Percentiles rank a stretch among this genome's conserved stretches.
Conservation (phyloP, 371 early-diverging fungal genomes). For the Cokeromyces recurvatus region DNA sequence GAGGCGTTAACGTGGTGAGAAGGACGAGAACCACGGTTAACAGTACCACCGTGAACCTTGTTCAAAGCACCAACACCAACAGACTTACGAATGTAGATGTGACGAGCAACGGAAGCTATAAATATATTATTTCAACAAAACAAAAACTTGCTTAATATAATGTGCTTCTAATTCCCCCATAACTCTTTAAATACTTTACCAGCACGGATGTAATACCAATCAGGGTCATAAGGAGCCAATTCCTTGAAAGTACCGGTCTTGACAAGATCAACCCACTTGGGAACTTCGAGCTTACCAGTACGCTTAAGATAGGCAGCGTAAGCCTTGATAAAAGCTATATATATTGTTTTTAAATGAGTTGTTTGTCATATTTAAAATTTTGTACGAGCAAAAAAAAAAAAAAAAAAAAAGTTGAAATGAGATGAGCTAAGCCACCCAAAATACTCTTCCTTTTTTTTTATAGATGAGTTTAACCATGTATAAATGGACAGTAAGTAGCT, state of each 20-base stretch:
- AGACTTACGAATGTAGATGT: constrained; percentile 93
- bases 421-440: constrained; percentile 1
- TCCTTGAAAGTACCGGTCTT: constrained; percentile 97
- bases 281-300: constrained; percentile 96
- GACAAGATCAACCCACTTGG: constrained; percentile 97
- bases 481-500: too few species aligned
- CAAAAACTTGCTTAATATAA: background rate
- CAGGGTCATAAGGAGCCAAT: constrained; percentile 94
- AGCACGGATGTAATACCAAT: constrained; percentile 98
- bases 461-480: too few species aligned
- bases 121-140: background rate
- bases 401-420: constrained; percentile 1
- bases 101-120: constrained; percentile 93
- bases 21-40: constrained; percentile 92
- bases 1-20: constrained; percentile 87
- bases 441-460: background rate
- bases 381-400: too few species aligned
- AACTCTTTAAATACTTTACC: constrained; percentile 61
- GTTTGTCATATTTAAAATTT: background rate
- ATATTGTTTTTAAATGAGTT: background rate
- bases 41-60: constrained; percentile 89
- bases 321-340: constrained; percentile 85
- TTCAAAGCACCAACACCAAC: constrained; percentile 95
- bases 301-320: constrained; percentile 98
- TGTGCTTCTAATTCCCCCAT: too few species aligned